phyloP scores from a whole-genome alignment of 2,329 filamentous ascomycete species.

The Sclerotinia subarctica region DNA sequence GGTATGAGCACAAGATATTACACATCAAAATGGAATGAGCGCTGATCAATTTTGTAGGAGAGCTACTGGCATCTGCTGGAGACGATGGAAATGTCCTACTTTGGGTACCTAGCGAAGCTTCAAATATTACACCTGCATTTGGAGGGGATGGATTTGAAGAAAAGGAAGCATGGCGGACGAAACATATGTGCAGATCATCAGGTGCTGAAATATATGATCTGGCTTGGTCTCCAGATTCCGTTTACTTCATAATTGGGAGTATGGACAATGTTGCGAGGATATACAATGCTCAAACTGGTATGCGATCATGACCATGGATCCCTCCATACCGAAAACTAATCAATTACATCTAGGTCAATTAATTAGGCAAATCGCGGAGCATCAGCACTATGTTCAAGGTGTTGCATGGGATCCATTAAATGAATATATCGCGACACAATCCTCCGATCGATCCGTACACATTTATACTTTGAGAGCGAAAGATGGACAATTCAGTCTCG shows the following conservation, averaged over 20 bases:
- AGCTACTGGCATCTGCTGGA: constrained; percentile 89
- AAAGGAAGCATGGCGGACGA: constrained; percentile 94
- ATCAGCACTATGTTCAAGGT: constrained; percentile 97
- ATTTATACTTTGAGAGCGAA: constrained; percentile 96
- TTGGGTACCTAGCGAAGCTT: constrained; percentile 80
- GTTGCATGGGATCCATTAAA: constrained; percentile 98
- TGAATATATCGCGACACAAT: constrained; percentile 97
- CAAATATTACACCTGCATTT: constrained; percentile 62
- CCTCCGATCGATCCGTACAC: constrained; percentile 95
- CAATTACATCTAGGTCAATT: constrained; percentile 49
- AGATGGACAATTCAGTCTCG: constrained; percentile 87
- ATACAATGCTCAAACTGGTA: constrained; percentile 90
- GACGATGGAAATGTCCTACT: constrained; percentile 97
- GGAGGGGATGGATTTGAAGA: constrained; percentile 86
- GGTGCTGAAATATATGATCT: constrained; percentile 97
- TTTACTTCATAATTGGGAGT: constrained; percentile 96
- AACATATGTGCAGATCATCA: constrained; percentile 94
- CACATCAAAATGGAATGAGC: not conserved
- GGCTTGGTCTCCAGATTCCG: constrained; percentile 96
- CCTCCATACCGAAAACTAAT: not conserved
- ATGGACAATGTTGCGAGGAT: constrained; percentile 99
- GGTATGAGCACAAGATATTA: constrained; percentile 51
- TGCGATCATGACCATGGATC: constrained; percentile 30
- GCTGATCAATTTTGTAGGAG: constrained; percentile 54
- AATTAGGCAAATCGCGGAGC: constrained; percentile 91